Evolutionary conservation across 345 rosid genomes (phyloP).

Genomic region (Capsella bursapastoris): DNA sequence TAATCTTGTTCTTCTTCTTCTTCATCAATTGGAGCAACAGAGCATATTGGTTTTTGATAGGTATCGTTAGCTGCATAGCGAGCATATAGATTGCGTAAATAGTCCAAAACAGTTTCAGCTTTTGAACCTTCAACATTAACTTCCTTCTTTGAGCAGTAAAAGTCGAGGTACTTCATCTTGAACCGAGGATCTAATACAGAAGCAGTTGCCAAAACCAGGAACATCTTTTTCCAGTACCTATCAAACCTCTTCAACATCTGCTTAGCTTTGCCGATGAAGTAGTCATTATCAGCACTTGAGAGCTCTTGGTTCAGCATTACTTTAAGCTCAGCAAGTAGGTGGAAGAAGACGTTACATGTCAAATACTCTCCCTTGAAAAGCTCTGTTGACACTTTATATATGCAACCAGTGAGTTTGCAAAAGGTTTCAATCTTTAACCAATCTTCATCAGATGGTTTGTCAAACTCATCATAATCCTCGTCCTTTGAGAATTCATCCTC

Average conservation of each 20-base stretch:
- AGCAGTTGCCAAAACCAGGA: conserved; percentile 68
- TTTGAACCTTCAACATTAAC: conserved; percentile 65
- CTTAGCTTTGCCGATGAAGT: conserved; percentile 14
- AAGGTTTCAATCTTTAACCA: conserved; percentile 32
- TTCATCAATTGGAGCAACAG: conserved; percentile 17
- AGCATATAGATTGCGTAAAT: conserved; percentile 62
- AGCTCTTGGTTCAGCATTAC: conserved; percentile 33
- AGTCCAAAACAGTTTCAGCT: conserved; percentile 66
- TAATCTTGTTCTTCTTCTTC: conserved; percentile 36
- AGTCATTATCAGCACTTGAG: conserved; percentile 13
- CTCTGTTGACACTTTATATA: conserved; percentile 36
- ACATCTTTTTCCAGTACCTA: conserved; percentile 71
- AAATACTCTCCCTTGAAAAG: conserved; percentile 19
- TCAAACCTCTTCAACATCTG: conserved; percentile 47
- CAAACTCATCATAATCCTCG: conserved; percentile 26
- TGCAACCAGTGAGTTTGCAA: conserved; percentile 22
- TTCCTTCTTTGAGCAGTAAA: conserved; percentile 66
- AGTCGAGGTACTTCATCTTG: conserved; percentile 79
- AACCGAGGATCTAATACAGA: conserved; percentile 85
- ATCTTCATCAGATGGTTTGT: conserved; percentile 36
- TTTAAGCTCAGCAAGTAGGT: conserved; percentile 32
- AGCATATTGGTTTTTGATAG: conserved; percentile 45
- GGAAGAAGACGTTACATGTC: conserved; percentile 34
- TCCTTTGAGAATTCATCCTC: conserved; percentile 38
- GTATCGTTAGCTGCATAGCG: conserved; percentile 50